Percentiles rank a stretch among this genome's conserved stretches.
Conservation (phyloP, 495 filamentous ascomycete genomes). For the Haplographium delicatum region DNA sequence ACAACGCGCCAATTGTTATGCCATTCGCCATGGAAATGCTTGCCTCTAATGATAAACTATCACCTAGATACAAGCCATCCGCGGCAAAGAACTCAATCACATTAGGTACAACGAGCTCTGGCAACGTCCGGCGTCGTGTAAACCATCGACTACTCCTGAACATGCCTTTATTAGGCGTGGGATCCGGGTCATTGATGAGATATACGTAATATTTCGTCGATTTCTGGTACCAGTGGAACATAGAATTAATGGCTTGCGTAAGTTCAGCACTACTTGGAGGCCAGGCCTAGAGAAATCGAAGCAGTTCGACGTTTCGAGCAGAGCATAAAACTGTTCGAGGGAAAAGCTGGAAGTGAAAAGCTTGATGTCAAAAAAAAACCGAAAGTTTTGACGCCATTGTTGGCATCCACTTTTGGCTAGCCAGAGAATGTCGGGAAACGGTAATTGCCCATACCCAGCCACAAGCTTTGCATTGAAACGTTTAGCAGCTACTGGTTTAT, state of each 20-base stretch:
- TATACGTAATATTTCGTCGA: background rate
- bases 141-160: background rate
- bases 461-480: background rate
- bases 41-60: background rate
- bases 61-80: background rate
- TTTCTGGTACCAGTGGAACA: background rate
- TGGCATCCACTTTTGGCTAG: background rate
- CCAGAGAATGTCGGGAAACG: background rate
- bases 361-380: background rate
- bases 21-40: background rate
- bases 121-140: background rate
- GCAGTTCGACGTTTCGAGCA: no score
- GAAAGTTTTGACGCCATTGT: background rate
- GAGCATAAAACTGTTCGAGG: background rate
- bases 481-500: background rate
- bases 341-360: background rate
- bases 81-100: background rate
- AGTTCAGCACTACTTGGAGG: no score
- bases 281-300: no score
- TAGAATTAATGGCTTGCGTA: background rate
- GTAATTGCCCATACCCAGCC: background rate
- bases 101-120: no score
- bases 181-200: background rate
- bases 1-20: background rate
- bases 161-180: background rate